Evolutionary conservation across 805 yeast genomes (phyloP).

Genomic region (Candida coquimbonensis): DNA sequence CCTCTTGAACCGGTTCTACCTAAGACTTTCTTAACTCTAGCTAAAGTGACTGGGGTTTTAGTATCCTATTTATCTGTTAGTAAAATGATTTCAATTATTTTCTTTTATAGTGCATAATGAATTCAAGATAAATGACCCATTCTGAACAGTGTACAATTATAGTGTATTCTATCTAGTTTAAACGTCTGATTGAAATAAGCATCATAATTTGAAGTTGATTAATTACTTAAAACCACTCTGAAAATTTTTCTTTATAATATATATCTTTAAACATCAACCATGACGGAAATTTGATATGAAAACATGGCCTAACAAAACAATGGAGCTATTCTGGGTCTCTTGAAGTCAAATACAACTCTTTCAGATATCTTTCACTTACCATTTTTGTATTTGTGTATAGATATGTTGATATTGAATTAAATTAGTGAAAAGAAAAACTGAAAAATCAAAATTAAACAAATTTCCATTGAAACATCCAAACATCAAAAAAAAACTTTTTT

Average conservation of each 20-base stretch:
- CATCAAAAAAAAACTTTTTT: constrained; percentile 3
- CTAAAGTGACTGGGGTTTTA: constrained; percentile 80
- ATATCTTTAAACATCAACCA: too few species aligned
- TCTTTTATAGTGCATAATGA: neutral
- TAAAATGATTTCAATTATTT: too few species aligned
- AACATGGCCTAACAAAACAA: neutral
- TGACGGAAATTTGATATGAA: neutral
- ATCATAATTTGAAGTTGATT: too few species aligned
- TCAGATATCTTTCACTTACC: constrained; percentile 12
- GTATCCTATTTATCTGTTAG: constrained; percentile 19
- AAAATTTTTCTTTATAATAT: too few species aligned
- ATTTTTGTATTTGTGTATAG: constrained; percentile 15
- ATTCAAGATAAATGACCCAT: too few species aligned
- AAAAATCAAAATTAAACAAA: constrained; percentile 12
- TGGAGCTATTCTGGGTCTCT: neutral
- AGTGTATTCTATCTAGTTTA: too few species aligned
- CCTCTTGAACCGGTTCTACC: constrained; percentile 99
- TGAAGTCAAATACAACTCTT: neutral
- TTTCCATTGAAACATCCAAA: constrained; percentile 3
- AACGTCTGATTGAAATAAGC: too few species aligned
- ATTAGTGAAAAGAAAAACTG: constrained; percentile 15
- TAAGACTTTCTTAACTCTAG: constrained; percentile 98
- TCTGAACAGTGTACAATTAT: too few species aligned
- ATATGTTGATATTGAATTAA: constrained; percentile 1
- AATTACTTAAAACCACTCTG: too few species aligned